Evolutionary conservation across 352 stramenopile genomes (phyloP), one percentile per base, ranked within the genome.

Genomic region (Pythium phragmiticola): DNA sequence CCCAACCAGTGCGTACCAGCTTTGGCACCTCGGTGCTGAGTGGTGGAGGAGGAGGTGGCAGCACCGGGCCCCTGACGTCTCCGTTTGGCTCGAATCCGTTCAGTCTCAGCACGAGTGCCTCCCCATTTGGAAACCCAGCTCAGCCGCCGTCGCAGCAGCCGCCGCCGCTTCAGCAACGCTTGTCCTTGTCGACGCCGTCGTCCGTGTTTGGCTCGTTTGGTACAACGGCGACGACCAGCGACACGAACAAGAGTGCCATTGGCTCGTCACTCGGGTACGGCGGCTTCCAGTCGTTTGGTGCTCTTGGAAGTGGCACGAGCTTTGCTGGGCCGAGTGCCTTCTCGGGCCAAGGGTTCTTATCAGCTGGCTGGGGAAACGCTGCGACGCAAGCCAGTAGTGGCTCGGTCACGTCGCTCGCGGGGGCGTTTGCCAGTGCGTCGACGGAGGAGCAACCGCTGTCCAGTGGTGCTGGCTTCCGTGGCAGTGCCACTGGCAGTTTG

Each of bases 221-320:
- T 2, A 46, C 11, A 9, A 14, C 39, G 39, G 13, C 39, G 13
- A 21, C 13, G 14, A 17, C 39, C 13, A 16, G 16, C 39, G 16
- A 17, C 39, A 46, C 36, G 23, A 50, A 66, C 14, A 50, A 54
- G 16, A 26, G 26, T 11, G 42, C 71, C 9, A 73, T 88, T 51
- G 74, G 76, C 13, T 76, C 73, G 21, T 80, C 76, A 7, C 63
- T 90, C 33, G 77, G 80, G 0, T 92, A 87, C 51, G 63, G 75
- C 19, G 82, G 75, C 58, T 92, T 90, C 57, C 72, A 85, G 26
- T 84, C 77, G 49, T 89, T 90, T 28, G 78, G 70, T 4, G 72
- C 78, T 46, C 73, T 75, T 37, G 68, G 73, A 47, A 61, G 70
- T 19, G 50, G 53, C 21, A 34, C 46, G 14, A 33, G 33, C 28